Conservation (phyloP, 176 grass and related monocot genomes). For the Eleusine indica region DNA sequence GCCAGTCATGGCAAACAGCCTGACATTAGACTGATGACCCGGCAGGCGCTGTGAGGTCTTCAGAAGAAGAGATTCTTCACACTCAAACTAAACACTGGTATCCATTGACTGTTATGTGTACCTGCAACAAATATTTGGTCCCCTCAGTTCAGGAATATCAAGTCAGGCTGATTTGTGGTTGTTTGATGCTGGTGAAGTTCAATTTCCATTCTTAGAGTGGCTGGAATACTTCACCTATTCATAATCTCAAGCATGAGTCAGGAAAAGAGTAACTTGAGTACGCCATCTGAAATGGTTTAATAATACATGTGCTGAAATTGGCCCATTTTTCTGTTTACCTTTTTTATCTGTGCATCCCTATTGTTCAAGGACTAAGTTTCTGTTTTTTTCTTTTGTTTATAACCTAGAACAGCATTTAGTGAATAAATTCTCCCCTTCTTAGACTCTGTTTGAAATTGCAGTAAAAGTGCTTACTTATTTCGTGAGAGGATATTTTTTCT, state of each 20-base stretch:
- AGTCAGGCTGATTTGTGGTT: background rate
- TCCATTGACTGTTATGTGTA: background rate
- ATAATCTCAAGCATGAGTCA: conserved; percentile 20
- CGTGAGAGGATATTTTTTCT: background rate
- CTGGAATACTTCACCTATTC: background rate
- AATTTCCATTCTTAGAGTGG: background rate
- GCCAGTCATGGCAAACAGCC: conserved; percentile 2
- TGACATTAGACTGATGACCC: background rate
- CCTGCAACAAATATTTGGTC: conserved; percentile 28
- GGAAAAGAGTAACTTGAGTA: background rate
- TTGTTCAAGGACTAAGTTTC: background rate
- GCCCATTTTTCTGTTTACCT: background rate
- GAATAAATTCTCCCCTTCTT: background rate
- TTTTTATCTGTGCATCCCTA: background rate
- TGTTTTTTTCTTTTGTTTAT: conserved; percentile 13
- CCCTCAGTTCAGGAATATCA: conserved; percentile 13
- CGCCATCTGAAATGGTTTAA: background rate
- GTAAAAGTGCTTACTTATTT: background rate
- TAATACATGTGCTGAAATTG: background rate
- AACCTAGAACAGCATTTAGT: background rate
- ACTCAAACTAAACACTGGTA: conserved; percentile 3
- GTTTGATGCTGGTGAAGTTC: background rate
- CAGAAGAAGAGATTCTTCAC: conserved; percentile 3
- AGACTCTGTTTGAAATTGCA: background rate
- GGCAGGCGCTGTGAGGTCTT: background rate